Percentiles rank a stretch among this genome's conserved stretches.
phyloP scores from a whole-genome alignment of 208 protist genomes.

The Acanthamoeba castellanii region DNA sequence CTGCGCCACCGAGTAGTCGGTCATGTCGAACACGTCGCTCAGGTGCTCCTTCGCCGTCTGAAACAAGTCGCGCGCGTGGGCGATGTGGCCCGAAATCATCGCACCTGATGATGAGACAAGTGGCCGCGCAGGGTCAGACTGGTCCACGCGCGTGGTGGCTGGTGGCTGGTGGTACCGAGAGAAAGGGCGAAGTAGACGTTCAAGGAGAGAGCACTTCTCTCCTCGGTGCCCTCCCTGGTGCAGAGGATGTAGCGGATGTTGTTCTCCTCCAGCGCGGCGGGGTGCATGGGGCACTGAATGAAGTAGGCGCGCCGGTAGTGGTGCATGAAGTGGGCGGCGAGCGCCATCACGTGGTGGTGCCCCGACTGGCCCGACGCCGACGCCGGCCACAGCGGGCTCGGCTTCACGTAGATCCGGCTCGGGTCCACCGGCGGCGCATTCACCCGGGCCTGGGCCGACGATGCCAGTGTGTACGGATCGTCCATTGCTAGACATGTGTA shows the following conservation, averaged over 20 bases:
- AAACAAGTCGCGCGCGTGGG: conserved; percentile 30
- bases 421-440: background rate
- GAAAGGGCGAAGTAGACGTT: conserved; percentile 48
- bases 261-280: conserved; percentile 51
- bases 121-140: background rate
- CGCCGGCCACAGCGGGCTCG: conserved; percentile 7
- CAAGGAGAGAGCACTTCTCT: conserved; percentile 72
- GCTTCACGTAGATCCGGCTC: background rate
- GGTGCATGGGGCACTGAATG: conserved; percentile 52
- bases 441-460: background rate
- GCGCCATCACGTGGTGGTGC: conserved; percentile 31
- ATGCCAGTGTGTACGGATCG: conserved; percentile 13
- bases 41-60: conserved; percentile 32
- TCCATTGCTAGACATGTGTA: background rate
- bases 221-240: conserved; percentile 44
- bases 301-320: conserved; percentile 30
- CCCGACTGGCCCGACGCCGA: background rate
- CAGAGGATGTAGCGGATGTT: conserved; percentile 67
- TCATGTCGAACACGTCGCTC: conserved; percentile 63
- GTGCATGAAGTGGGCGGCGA: conserved; percentile 29
- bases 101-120: background rate
- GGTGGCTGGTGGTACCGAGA: background rate
- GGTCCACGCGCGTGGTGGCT: no score
- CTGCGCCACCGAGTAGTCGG: conserved; percentile 65
- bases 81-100: conserved; percentile 37